Percentiles rank a stretch among this genome's conserved stretches.
phyloP scores from a whole-genome alignment of 202 grass and related monocot genomes.

The Setaria viridis region DNA sequence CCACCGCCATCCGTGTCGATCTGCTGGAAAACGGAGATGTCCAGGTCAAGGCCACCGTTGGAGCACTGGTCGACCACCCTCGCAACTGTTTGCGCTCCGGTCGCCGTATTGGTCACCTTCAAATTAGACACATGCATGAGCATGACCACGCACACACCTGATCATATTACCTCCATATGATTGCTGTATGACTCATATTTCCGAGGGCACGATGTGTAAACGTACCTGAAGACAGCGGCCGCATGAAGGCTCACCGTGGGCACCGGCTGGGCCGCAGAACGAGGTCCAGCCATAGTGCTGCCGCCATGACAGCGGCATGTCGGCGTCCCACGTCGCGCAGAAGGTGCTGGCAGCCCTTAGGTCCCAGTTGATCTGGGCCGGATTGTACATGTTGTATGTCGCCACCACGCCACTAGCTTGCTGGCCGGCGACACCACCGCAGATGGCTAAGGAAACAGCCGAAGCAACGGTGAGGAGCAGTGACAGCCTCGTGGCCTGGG shows the following conservation, averaged over 20 bases:
- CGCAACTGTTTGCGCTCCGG: conserved; percentile 28
- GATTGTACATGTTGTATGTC: conserved; percentile 51
- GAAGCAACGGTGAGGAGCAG: no score
- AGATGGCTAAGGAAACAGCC: not conserved
- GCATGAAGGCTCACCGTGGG: conserved; percentile 43
- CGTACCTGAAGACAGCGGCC: conserved; percentile 56
- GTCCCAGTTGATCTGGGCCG: conserved; percentile 49
- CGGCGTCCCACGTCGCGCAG: conserved; percentile 53
- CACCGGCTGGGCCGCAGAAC: conserved; percentile 52
- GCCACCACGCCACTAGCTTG: conserved; percentile 34
- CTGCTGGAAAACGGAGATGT: conserved; percentile 42
- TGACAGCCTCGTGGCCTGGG: no score
- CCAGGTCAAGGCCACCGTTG: conserved; percentile 59
- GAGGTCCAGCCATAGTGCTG: conserved; percentile 59
- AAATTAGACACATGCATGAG: not conserved
- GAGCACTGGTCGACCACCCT: conserved; percentile 60
- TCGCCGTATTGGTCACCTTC: conserved; percentile 56
- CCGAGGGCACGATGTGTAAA: not conserved
- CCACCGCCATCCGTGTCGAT: conserved; percentile 21
- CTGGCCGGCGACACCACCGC: not conserved
- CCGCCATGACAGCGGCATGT: conserved; percentile 52
- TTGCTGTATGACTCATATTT: not conserved
- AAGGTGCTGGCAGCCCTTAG: conserved; percentile 36
- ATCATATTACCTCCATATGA: no score
- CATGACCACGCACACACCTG: no score